These are phyloP conservation scores for Dryas integrifolia DNA, from an alignment of 331 rosid species.

Conservation along the genomic window DNA sequence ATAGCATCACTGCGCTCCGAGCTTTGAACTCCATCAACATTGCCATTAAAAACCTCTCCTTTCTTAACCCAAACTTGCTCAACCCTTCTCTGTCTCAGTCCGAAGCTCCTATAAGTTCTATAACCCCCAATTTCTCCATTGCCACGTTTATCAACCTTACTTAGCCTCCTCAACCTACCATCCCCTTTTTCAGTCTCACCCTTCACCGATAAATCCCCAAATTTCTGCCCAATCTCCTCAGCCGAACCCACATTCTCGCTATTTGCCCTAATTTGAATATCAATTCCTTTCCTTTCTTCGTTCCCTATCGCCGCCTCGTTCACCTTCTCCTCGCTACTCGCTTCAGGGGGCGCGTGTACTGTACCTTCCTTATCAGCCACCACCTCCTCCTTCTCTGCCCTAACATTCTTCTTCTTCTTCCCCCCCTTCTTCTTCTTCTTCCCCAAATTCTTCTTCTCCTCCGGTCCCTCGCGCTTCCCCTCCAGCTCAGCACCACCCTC, in stretches of 20 bases:
- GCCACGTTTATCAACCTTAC: background rate
- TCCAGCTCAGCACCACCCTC: background rate
- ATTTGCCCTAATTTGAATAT: slow-evolving; percentile 14
- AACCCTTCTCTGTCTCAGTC: background rate
- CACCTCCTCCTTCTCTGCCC: slow-evolving; percentile 18
- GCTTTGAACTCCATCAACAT: slow-evolving; percentile 23
- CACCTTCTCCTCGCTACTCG: slow-evolving; percentile 5
- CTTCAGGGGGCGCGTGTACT: background rate
- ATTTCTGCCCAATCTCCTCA: slow-evolving; percentile 17
- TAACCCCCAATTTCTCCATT: background rate
- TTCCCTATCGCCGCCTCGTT: background rate
- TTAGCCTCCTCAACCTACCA: background rate
- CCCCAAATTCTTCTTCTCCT: background rate
- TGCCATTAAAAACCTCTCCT: slow-evolving; percentile 31
- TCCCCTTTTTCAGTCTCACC: background rate
- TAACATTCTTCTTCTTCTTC: background rate
- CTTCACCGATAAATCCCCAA: slow-evolving; percentile 21
- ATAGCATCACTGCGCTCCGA: slow-evolving; percentile 5
- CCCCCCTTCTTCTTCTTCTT: background rate
- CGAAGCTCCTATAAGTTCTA: background rate
- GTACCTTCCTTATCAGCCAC: slow-evolving; percentile 8
- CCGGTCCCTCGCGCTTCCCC: background rate
- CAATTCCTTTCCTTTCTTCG: slow-evolving; percentile 10
- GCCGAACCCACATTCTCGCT: slow-evolving; percentile 1
- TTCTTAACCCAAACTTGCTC: slow-evolving; percentile 61